Evolutionary conservation across 495 filamentous ascomycete genomes (phyloP).

Genomic region (Massariosphaeria phaeospora): DNA sequence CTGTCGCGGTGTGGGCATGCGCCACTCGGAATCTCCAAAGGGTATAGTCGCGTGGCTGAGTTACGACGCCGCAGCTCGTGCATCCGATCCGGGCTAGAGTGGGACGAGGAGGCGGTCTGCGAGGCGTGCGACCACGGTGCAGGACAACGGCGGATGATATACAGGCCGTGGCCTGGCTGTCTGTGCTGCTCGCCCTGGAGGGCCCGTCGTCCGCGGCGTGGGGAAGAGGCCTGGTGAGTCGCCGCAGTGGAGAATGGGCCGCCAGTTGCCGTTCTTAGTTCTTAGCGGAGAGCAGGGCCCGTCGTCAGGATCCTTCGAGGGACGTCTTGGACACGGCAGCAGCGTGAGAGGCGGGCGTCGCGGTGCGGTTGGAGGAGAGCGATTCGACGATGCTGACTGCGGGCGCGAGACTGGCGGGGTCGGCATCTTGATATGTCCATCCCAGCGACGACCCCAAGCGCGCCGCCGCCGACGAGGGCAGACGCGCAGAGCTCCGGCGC

Average conservation of each 20-base stretch:
- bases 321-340: conserved; percentile 5
- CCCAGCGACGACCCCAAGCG: conserved; percentile 8
- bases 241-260: conserved; percentile 24
- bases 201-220: conserved; percentile 11
- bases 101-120: neutral
- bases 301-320: neutral
- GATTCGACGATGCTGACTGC: conserved; percentile 19
- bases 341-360: neutral
- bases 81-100: conserved; percentile 9
- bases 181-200: neutral
- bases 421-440: conserved; percentile 22
- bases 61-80: neutral
- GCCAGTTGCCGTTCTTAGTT: conserved; percentile 18
- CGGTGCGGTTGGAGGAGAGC: conserved; percentile 16
- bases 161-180: neutral
- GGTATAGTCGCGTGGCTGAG: conserved; percentile 26
- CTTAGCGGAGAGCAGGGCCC: conserved; percentile 11
- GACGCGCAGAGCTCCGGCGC: conserved; percentile 18
- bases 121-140: conserved; percentile 10
- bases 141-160: conserved; percentile 9
- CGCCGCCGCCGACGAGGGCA: too few relatives aligned
- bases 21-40: conserved; percentile 27
- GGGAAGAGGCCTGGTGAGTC: conserved; percentile 9
- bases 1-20: neutral
- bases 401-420: conserved; percentile 17